These are phyloP conservation scores for Rubia peregrina DNA, from an alignment of 305 asterid genomes.

Conservation along the genomic window DNA sequence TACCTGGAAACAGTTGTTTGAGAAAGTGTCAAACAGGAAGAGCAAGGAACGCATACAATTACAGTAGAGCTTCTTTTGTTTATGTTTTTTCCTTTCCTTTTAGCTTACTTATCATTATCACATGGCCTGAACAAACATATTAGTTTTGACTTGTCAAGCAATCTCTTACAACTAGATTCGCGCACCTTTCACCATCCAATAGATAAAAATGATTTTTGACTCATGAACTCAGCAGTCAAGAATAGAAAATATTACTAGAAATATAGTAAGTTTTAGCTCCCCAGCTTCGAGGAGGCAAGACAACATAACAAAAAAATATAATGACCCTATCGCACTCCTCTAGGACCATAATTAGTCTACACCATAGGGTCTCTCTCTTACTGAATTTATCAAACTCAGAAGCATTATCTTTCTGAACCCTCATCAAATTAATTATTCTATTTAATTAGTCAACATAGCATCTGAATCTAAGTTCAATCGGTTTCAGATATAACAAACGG, in stretches of 20 bases:
- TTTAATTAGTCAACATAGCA: background rate
- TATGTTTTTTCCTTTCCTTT: background rate
- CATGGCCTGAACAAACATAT: background rate
- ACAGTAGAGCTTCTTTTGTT: background rate
- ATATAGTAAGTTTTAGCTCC: background rate
- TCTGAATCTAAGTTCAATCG: background rate
- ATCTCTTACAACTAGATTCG: background rate
- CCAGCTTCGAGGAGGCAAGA: background rate
- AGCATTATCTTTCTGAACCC: background rate
- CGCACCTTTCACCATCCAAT: background rate
- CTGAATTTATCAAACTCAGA: background rate
- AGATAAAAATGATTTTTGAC: background rate
- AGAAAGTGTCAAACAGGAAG: slow-evolving; percentile 9
- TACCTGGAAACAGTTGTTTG: slow-evolving; percentile 38
- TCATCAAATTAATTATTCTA: background rate
- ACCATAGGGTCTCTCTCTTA: background rate
- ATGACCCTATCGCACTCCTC: background rate
- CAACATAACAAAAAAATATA: background rate
- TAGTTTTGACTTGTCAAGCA: background rate
- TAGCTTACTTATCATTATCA: background rate
- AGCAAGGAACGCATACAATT: background rate
- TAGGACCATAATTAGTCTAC: background rate
- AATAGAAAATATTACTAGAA: background rate
- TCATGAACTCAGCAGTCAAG: background rate
- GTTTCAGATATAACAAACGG: background rate